Base-by-base conservation (phyloP, 2,329 filamentous ascomycete genomes). In the Hymenoscyphus albidus region DNA sequence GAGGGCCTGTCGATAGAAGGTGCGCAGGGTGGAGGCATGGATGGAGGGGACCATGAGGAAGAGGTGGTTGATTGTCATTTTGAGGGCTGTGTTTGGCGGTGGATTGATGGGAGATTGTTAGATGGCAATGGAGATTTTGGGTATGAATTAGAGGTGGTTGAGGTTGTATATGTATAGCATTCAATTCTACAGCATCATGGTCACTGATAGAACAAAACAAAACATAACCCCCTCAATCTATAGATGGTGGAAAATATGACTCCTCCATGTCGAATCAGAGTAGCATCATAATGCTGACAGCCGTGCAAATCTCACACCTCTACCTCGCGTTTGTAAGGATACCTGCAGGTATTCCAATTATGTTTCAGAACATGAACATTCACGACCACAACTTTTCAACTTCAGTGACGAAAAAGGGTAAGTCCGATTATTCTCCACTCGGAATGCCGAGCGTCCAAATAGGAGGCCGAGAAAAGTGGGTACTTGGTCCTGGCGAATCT, bases 51-150 rank as follows among this genome's bases (percentile, higher is more conserved):
- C 63, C n/a, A 65, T 54, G 42, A 68, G 61, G 59, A 64, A 68
- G 51, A 68, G 5, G 60, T 69, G 67, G 54, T 69, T 67, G 42
- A 70, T 68, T 38, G 66, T 70, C 70, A 68, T 67, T 72, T 69
- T 61, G 32, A 16, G 35, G 35, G 27, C 27, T 27, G 27, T n/a
- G 39, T 42, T 14, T 42, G 40, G 13, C 6, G 40, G n/a, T 42
- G 13, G 42, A n/a, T 18, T 16, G 42, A 44, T 2, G 2, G 42
- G 42, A 44, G 16, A 5, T 5, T 44, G 5, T 44, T 44, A n/a
- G 14, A 10, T 35, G 35, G 35, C 35, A 27, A 27, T 27, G 27
- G 2, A 27, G 27, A 27, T 27, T 27, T 27, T 27, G 27, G 35
- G 35, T 10, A 35, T 35, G 35, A 35, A 10, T 7, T 35, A 10